Conservation (phyloP, 179 eudicot species). For the Vitellaria paradoxa region DNA sequence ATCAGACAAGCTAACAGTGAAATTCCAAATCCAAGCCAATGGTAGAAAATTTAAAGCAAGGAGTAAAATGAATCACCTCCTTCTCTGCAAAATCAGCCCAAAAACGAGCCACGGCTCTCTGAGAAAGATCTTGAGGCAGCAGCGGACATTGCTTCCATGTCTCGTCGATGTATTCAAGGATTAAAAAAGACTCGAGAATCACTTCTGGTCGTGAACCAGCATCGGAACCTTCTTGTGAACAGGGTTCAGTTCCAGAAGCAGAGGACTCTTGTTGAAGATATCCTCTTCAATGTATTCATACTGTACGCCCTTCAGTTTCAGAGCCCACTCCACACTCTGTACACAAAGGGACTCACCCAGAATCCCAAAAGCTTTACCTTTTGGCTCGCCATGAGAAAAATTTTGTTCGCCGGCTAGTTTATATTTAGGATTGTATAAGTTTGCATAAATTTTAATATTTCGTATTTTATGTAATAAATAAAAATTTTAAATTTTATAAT, state of each 20-base stretch:
- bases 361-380: conserved; percentile 20
- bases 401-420: no score
- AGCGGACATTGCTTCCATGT: conserved; percentile 14
- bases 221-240: conserved; percentile 12
- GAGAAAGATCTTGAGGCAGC: conserved; percentile 10
- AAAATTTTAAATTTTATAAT: no score
- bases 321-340: conserved; percentile 21
- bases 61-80: neutral
- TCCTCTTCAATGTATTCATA: conserved; percentile 28
- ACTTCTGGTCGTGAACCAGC: conserved; percentile 13
- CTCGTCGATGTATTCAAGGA: conserved; percentile 18
- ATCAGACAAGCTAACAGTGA: no score
- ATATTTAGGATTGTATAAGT: no score
- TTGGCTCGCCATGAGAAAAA: neutral
- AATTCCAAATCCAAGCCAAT: neutral
- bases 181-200: conserved; percentile 5
- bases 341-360: conserved; percentile 17
- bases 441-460: no score
- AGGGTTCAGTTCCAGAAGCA: conserved; percentile 11
- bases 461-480: no score
- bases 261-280: conserved; percentile 22
- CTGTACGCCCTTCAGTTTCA: conserved; percentile 19
- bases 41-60: neutral
- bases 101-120: conserved; percentile 11
- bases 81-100: conserved; percentile 10